phyloP scores from a whole-genome alignment of 2,329 filamentous ascomycete species.

The Epicoccum sorghinum region DNA sequence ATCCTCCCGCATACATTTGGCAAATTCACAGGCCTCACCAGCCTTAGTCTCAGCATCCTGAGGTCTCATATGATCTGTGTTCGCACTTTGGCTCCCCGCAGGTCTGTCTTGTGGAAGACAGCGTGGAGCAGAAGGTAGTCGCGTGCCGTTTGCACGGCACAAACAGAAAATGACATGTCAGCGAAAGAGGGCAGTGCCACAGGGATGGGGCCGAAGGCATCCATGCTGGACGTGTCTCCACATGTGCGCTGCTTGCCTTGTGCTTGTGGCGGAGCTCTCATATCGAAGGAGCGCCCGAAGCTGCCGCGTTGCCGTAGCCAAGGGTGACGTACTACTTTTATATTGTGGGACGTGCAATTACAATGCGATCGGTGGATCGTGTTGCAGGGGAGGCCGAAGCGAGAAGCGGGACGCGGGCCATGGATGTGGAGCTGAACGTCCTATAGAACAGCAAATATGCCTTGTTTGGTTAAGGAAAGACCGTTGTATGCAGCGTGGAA shows the following conservation, averaged over 20 bases:
- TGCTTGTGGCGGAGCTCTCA: constrained; percentile 3
- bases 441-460: not conserved
- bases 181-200: constrained; percentile 7
- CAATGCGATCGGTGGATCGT: constrained; percentile 1
- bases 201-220: constrained; percentile 6
- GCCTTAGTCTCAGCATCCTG: constrained; percentile 18
- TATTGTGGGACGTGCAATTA: no score
- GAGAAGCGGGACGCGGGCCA: not conserved
- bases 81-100: not conserved
- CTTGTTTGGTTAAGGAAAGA: no score
- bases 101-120: not conserved
- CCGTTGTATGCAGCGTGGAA: no score
- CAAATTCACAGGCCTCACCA: constrained; percentile 11
- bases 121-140: constrained; percentile 1
- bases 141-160: constrained; percentile 6
- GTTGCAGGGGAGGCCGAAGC: not conserved
- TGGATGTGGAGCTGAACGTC: not conserved
- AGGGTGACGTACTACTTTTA: no score
- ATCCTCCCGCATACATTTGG: constrained; percentile 10
- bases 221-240: constrained; percentile 10
- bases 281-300: constrained; percentile 1
- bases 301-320: constrained; percentile 7
- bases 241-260: constrained; percentile 13
- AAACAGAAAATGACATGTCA: constrained; percentile 5
- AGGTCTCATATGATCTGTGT: constrained; percentile 4